Percentiles rank a stretch among this genome's conserved stretches.
phyloP scores from a whole-genome alignment of 352 stramenopile species.

The Aphanomyces invadans region DNA sequence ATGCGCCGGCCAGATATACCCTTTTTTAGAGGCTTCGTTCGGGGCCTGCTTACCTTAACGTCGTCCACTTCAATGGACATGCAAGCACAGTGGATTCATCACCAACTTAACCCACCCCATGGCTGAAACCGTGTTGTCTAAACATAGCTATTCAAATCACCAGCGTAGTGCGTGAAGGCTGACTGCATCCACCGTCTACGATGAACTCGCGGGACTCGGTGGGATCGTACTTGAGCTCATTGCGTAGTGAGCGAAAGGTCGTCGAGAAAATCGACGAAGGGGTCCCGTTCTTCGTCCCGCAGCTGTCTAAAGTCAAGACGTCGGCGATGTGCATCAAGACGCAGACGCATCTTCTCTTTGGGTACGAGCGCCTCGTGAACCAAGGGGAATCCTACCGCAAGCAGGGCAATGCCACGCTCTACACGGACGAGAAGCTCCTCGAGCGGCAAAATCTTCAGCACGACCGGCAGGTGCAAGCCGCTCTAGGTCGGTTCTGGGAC shows the following conservation, averaged over 20 bases:
- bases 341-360: conserved; percentile 45
- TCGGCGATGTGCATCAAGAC: conserved; percentile 45
- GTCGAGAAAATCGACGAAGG: conserved; percentile 30
- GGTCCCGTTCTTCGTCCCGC: conserved; percentile 51
- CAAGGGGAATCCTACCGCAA: conserved; percentile 49
- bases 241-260: conserved; percentile 11
- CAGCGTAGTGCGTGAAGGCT: neutral
- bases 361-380: conserved; percentile 32
- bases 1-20: conserved; percentile 4
- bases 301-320: conserved; percentile 61
- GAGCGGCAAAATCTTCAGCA: conserved; percentile 48
- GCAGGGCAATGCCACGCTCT: conserved; percentile 57
- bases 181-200: neutral
- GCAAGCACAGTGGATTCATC: neutral
- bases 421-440: conserved; percentile 58
- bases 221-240: conserved; percentile 18
- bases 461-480: conserved; percentile 38
- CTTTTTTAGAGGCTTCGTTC: conserved; percentile 24
- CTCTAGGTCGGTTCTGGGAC: conserved; percentile 60
- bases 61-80: too few species aligned
- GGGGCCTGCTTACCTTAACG: too few species aligned
- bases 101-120: neutral
- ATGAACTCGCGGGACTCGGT: conserved; percentile 18
- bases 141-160: neutral
- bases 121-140: neutral